Percentiles rank a stretch among this genome's conserved stretches.
phyloP scores from a whole-genome alignment of 257 asterid genomes.

The Solanum tacnaense region DNA sequence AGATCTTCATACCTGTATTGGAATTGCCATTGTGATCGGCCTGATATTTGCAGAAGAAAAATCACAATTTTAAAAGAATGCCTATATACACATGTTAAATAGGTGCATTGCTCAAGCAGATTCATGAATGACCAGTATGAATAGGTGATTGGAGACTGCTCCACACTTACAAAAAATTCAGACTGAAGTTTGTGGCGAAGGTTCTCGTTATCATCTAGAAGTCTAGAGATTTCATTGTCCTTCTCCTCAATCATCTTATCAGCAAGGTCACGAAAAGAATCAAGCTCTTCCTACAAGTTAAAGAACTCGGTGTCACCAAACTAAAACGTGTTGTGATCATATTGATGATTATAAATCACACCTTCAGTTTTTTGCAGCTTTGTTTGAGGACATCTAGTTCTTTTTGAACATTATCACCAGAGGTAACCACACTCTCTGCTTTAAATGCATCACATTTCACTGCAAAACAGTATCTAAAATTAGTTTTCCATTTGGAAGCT shows the following conservation, averaged over 20 bases:
- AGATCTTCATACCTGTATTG: slow-evolving; percentile 42
- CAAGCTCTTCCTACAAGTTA: slow-evolving; percentile 68
- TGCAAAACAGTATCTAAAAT: slow-evolving; percentile 19
- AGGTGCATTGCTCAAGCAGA: not conserved
- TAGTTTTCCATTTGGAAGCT: not conserved
- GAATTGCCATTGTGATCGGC: slow-evolving; percentile 34
- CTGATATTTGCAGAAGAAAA: slow-evolving; percentile 27
- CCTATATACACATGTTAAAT: not conserved
- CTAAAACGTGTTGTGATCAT: not conserved
- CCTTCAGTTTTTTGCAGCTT: slow-evolving; percentile 61
- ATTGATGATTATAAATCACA: slow-evolving; percentile 8
- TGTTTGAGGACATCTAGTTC: slow-evolving; percentile 62
- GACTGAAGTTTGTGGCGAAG: slow-evolving; percentile 61
- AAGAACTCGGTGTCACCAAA: not conserved
- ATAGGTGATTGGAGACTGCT: not conserved
- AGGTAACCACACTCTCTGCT: slow-evolving; percentile 44
- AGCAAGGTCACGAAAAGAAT: slow-evolving; percentile 84
- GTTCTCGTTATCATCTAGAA: slow-evolving; percentile 64
- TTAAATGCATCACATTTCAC: slow-evolving; percentile 71
- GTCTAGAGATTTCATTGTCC: slow-evolving; percentile 78
- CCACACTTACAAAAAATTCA: slow-evolving; percentile 44
- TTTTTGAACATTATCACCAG: slow-evolving; percentile 37
- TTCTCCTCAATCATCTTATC: slow-evolving; percentile 96
- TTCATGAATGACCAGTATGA: not conserved
- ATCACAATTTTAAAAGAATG: not conserved